Percentiles rank a stretch among this genome's conserved stretches.
Conservation (phyloP, 2,329 filamentous ascomycete species). For the Metarhizium album region DNA sequence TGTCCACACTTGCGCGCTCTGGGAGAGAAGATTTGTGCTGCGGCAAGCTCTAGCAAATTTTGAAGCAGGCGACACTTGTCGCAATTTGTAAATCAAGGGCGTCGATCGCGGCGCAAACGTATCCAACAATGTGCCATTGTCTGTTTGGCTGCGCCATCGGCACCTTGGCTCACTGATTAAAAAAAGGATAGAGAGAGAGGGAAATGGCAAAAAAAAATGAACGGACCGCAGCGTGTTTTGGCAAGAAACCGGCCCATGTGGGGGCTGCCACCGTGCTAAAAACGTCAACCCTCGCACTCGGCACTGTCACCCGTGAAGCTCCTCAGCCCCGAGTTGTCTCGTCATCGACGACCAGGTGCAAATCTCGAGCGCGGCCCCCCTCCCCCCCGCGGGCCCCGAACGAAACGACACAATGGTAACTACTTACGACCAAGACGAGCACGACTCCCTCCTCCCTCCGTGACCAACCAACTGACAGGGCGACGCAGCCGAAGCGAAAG, state of each 20-base stretch:
- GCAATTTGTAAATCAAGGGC: background rate
- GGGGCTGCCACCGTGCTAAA: background rate
- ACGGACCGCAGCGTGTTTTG: background rate
- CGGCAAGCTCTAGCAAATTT: slow-evolving; percentile 58
- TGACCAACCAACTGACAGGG: background rate
- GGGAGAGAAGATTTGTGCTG: slow-evolving; percentile 29
- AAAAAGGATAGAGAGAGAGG: too few relatives aligned
- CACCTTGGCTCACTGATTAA: too few relatives aligned
- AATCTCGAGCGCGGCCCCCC: too few relatives aligned
- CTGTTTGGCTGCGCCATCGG: too few relatives aligned
- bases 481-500: slow-evolving; percentile 36
- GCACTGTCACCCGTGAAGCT: background rate
- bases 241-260: background rate
- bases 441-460: background rate
- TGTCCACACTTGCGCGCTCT: slow-evolving; percentile 59
- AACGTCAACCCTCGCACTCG: background rate
- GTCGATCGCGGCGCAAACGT: background rate
- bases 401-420: background rate
- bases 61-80: slow-evolving; percentile 32
- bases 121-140: background rate
- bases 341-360: background rate
- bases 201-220: background rate
- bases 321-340: background rate
- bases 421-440: background rate
- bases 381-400: too few relatives aligned